Percentiles rank a stretch among this genome's conserved stretches.
phyloP scores from a whole-genome alignment of 768 basidiomycete species.

The Multifurca ochricompacta region DNA sequence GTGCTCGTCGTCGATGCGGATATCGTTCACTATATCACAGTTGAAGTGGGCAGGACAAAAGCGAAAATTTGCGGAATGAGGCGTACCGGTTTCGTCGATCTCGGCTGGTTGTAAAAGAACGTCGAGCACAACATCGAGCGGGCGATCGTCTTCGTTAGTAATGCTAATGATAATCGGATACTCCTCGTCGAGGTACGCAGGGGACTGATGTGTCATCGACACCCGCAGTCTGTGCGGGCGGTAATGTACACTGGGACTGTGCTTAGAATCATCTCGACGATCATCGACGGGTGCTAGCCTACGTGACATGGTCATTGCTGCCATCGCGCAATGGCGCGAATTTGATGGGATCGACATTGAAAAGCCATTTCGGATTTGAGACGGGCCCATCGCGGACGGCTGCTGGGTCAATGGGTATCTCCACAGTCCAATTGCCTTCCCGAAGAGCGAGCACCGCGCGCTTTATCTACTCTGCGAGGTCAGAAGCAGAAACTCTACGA shows the following conservation, averaged over 20 bases:
- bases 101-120: constrained; percentile 76
- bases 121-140: constrained; percentile 62
- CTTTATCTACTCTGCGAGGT: constrained; percentile 25
- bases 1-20: constrained; percentile 52
- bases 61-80: neutral
- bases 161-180: constrained; percentile 68
- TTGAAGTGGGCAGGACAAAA: neutral
- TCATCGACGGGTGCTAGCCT: constrained; percentile 22
- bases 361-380: constrained; percentile 45
- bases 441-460: constrained; percentile 46
- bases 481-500: neutral
- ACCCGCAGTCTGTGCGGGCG: constrained; percentile 53
- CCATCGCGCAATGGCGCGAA: constrained; percentile 48
- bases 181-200: constrained; percentile 75
- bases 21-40: constrained; percentile 42
- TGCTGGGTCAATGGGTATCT: constrained; percentile 47
- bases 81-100: constrained; percentile 60
- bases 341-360: constrained; percentile 41
- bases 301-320: constrained; percentile 42
- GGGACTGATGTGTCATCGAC: constrained; percentile 48
- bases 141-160: constrained; percentile 60
- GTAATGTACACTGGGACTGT: constrained; percentile 46
- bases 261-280: constrained; percentile 7
- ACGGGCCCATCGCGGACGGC: constrained; percentile 29
- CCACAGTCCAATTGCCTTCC: constrained; percentile 59